phyloP scores from a whole-genome alignment of 208 protist species.

The Leishmania aethiopica region DNA sequence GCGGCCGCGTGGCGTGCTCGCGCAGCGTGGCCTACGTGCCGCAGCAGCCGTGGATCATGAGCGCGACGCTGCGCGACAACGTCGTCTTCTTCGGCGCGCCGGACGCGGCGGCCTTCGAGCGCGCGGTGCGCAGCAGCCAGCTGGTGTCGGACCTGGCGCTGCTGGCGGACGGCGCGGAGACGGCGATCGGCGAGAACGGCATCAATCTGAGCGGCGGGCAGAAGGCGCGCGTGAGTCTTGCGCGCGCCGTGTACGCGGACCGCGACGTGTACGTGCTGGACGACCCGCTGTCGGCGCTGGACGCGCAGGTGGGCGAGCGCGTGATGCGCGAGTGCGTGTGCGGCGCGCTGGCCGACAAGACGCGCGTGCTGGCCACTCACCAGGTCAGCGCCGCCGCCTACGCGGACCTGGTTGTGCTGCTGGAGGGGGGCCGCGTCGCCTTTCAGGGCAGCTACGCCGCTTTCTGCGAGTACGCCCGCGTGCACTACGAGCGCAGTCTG shows the following conservation, averaged over 20 bases:
- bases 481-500: conserved; percentile 36
- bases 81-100: conserved; percentile 83
- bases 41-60: conserved; percentile 93
- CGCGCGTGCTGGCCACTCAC: conserved; percentile 93
- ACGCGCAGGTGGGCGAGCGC: conserved; percentile 75
- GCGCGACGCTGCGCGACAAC: conserved; percentile 91
- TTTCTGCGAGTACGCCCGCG: conserved; percentile 20
- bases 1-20: conserved; percentile 28
- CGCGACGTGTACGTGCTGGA: conserved; percentile 89
- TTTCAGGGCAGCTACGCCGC: conserved; percentile 35
- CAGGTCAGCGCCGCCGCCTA: conserved; percentile 82
- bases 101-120: conserved; percentile 52
- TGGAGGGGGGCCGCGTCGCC: conserved; percentile 55
- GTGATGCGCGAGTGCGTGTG: conserved; percentile 59
- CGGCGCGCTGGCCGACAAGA: conserved; percentile 73
- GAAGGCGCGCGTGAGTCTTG: conserved; percentile 74
- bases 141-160: conserved; percentile 80
- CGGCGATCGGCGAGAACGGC: conserved; percentile 84
- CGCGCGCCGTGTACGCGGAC: conserved; percentile 82
- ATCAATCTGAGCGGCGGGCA: conserved; percentile 86
- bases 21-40: conserved; percentile 80
- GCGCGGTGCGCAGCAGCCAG: conserved; percentile 62
- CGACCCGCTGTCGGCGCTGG: conserved; percentile 93
- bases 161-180: conserved; percentile 83
- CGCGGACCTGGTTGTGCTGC: conserved; percentile 80